Base-by-base conservation (phyloP, 129 eudicot genomes). In the Flaveria sonorensis region DNA sequence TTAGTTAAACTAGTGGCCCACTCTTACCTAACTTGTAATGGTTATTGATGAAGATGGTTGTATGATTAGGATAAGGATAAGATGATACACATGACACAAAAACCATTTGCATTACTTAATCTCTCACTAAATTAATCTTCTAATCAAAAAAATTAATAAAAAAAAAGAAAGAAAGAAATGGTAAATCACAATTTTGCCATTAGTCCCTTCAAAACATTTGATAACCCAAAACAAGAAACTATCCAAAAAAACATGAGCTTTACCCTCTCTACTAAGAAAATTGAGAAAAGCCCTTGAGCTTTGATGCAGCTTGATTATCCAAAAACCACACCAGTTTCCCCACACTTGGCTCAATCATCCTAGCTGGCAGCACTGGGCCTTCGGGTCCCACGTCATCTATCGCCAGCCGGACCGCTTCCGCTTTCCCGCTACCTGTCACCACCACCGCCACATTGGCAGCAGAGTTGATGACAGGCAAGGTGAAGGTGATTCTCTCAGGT, bases 271-370 rank as follows among this genome's bases (percentile, higher is more conserved):
- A 79, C 87, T 85, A 65, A 46, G 91, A 84, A 80, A 81, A 83
- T 56, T 88, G 72, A 75, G 77, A 74, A 39, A 78, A 83, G 72
- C 86, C 70, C 70, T 84, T 86, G 8, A 93, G 86, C 80, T 87
- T 90, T 50, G 96, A 88, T 47, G 88, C 96, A 56, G 98, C 98
- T 68, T 66, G 77, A 43, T 72, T 75, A 80, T 93, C 98, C 81
- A 93, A 77, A 88, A 93, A 90, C 96, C 98, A 93, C 16, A 84
- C 94, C 86, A 93, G 59, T 43, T 93, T 87, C 62, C 98, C 98
- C 6, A 83, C 66, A 26, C 43, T 75, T 42, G 98, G 98, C 53
- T 83, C 83, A 26, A 93, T 81, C 98, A 87, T 82, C 88, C 88
- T 85, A 21, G 89, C 98, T 8, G 98, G 98, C 88, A 90, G 53